phyloP scores from a whole-genome alignment of 768 basidiomycete species.

The Dentipellis fragilis region DNA sequence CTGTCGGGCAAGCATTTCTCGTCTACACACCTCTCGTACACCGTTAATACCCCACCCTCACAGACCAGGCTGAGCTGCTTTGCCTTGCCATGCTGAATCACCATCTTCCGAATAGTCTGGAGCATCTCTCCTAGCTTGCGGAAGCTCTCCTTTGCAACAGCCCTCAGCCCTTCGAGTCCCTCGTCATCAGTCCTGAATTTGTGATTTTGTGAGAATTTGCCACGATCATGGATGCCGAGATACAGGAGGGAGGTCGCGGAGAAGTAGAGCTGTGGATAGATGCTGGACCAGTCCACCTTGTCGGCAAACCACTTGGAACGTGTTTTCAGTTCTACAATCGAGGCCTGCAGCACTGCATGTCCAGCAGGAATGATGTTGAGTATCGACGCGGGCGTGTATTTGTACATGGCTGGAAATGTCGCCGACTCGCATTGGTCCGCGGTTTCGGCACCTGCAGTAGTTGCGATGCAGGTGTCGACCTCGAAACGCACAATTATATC shows the following conservation, averaged over 20 bases:
- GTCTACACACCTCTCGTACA: background rate
- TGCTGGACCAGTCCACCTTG: conserved; percentile 43
- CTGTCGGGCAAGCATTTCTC: background rate
- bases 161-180: conserved; percentile 2
- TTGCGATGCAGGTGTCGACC: conserved; percentile 28
- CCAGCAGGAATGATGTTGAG: conserved; percentile 9
- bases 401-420: background rate
- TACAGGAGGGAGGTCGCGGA: conserved; percentile 57
- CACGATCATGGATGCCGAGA: conserved; percentile 46
- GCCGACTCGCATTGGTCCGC: background rate
- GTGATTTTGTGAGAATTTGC: conserved; percentile 39
- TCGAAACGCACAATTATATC: conserved; percentile 50
- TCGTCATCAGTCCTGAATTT: conserved; percentile 27
- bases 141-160: background rate
- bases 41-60: background rate
- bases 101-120: background rate
- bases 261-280: conserved; percentile 57
- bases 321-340: conserved; percentile 26
- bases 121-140: background rate
- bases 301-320: conserved; percentile 14
- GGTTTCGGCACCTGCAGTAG: background rate
- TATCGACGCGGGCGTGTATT: background rate
- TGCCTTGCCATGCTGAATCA: background rate
- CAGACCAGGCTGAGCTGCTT: background rate
- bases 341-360: conserved; percentile 6